These are phyloP conservation scores for Lachancea nothofagi DNA, from an alignment of 805 yeast genomes.

Conservation along the genomic window DNA sequence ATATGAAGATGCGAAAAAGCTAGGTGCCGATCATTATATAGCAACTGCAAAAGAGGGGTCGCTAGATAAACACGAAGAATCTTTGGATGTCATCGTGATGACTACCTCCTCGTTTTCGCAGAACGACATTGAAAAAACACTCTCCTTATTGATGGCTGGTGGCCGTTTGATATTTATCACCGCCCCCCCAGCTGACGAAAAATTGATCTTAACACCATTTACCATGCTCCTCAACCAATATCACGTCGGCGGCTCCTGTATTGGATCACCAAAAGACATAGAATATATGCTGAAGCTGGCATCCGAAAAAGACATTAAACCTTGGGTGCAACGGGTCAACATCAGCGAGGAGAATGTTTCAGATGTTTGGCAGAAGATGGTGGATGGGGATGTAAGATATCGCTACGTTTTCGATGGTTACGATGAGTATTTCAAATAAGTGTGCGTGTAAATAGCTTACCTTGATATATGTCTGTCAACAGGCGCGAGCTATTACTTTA, in stretches of 20 bases:
- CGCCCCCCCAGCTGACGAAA: conserved; percentile 46
- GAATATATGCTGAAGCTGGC: conserved; percentile 43
- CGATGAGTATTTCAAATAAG: background rate
- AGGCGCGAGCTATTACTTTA: too few species aligned
- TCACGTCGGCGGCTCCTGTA: conserved; percentile 24
- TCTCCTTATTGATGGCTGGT: conserved; percentile 48
- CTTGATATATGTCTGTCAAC: too few species aligned
- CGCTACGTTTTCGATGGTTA: conserved; percentile 41
- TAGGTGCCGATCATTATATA: conserved; percentile 43
- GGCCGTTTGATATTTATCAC: conserved; percentile 62
- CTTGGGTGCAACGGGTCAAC: conserved; percentile 45
- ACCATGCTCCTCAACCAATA: conserved; percentile 13
- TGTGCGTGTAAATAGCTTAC: too few species aligned
- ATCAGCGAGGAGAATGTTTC: conserved; percentile 38
- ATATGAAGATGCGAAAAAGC: conserved; percentile 36
- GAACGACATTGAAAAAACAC: conserved; percentile 44
- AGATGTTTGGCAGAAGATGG: conserved; percentile 40
- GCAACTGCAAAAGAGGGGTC: conserved; percentile 45
- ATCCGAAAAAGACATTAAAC: conserved; percentile 39
- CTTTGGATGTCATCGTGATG: conserved; percentile 39
- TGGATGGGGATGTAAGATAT: conserved; percentile 43
- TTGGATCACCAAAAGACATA: conserved; percentile 43
- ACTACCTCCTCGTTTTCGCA: conserved; percentile 44
- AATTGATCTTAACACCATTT: conserved; percentile 38
- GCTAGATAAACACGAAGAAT: conserved; percentile 26